Conservation (phyloP, 129 eudicot genomes). For the Chrysanthemum makinoi region DNA sequence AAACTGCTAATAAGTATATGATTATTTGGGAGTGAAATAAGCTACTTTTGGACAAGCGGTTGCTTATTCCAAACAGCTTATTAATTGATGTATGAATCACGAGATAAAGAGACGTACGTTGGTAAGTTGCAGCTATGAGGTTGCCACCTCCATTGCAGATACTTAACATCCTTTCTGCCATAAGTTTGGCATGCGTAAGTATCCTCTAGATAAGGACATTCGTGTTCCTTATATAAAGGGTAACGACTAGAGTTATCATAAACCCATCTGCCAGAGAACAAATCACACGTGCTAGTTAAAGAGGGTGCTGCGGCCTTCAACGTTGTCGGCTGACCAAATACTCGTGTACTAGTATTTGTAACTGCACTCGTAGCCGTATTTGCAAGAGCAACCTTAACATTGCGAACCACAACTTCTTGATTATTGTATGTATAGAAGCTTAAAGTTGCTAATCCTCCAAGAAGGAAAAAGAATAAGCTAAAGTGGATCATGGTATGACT, state of each 20-base stretch:
- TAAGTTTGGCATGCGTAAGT: constrained; percentile 50
- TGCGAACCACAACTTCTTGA: not conserved
- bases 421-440: constrained; percentile 20
- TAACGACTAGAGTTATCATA: constrained; percentile 41
- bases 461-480: constrained; percentile 28
- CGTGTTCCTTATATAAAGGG: constrained; percentile 52
- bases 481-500: constrained; percentile 26
- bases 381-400: not conserved
- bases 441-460: constrained; percentile 30
- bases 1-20: too few relatives aligned
- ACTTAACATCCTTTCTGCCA: constrained; percentile 47
- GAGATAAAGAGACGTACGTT: constrained; percentile 33
- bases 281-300: constrained; percentile 32
- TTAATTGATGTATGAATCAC: too few relatives aligned
- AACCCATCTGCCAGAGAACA: constrained; percentile 69
- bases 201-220: constrained; percentile 51
- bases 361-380: not conserved
- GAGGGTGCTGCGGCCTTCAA: not conserved
- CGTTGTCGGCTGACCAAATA: constrained; percentile 8
- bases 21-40: too few relatives aligned
- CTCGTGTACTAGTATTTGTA: not conserved
- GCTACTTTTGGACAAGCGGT: too few relatives aligned
- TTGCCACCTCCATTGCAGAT: constrained; percentile 70
- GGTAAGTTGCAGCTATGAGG: constrained; percentile 60
- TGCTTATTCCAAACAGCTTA: too few relatives aligned